phyloP scores from a whole-genome alignment of 208 protist genomes.

The Tritrichomonas foetus region DNA sequence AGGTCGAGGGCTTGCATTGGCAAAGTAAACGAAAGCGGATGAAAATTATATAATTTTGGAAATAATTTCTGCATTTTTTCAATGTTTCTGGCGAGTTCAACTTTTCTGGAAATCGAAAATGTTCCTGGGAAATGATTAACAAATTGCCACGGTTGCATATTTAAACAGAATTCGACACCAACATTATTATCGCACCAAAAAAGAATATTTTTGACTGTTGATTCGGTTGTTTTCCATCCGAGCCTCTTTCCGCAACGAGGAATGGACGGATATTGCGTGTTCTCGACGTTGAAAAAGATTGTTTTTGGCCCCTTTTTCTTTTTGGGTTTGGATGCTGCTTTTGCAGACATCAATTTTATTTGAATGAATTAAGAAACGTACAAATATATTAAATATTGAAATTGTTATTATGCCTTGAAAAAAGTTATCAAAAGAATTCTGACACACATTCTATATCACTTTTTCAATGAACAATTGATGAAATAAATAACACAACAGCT shows the following conservation, averaged over 20 bases:
- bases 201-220: not conserved
- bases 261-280: not conserved
- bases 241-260: not conserved
- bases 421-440: no score
- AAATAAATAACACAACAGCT: no score
- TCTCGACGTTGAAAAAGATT: not conserved
- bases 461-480: no score
- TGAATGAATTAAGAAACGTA: no score
- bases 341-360: no score
- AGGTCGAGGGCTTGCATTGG: not conserved
- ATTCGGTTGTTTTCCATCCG: not conserved
- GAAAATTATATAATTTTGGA: conserved; percentile 41
- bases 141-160: not conserved
- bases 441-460: no score
- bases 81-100: not conserved
- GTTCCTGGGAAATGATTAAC: conserved; percentile 3
- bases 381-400: no score
- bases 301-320: conserved; percentile 5
- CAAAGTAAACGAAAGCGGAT: not conserved
- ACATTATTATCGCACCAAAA: conserved; percentile 33
- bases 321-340: no score
- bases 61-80: conserved; percentile 14
- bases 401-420: no score
- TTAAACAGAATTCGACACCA: not conserved
- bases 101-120: not conserved